Percentiles rank a stretch among this genome's conserved stretches.
phyloP scores from a whole-genome alignment of 2,329 filamentous ascomycete genomes.

The Penicillium brevicompactum region DNA sequence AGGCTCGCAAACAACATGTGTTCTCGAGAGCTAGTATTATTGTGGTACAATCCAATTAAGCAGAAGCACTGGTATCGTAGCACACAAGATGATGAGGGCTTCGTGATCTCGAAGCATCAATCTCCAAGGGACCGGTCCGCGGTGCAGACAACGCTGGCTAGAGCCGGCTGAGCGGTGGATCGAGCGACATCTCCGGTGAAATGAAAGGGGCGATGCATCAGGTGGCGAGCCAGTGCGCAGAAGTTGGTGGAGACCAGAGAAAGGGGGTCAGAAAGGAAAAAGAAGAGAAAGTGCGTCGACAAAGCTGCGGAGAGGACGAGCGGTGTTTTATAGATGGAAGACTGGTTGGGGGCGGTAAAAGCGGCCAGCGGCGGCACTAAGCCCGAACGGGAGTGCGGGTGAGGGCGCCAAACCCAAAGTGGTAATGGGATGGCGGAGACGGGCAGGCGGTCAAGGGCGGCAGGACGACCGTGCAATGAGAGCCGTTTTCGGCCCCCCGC shows the following conservation, averaged over 20 bases:
- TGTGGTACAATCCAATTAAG: not conserved
- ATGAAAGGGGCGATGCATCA: slow-evolving; percentile 15
- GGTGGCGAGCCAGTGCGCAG: slow-evolving; percentile 11
- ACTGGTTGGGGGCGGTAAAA: slow-evolving; percentile 19
- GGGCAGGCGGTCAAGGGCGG: slow-evolving; percentile 21
- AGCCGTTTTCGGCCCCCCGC: slow-evolving; percentile 25
- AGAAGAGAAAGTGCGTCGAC: slow-evolving; percentile 27
- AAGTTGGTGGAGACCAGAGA: slow-evolving; percentile 1
- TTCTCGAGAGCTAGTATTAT: slow-evolving; percentile 3
- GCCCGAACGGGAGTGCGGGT: slow-evolving; percentile 14
- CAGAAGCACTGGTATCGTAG: too few species aligned
- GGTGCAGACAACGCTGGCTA: not conserved
- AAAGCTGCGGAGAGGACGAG: slow-evolving; percentile 18
- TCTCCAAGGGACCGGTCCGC: not conserved
- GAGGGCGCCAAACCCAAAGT: slow-evolving; percentile 14
- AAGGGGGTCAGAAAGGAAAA: slow-evolving; percentile 13
- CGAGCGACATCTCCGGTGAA: slow-evolving; percentile 10
- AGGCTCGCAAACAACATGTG: not conserved
- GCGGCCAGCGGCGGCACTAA: slow-evolving; percentile 20
- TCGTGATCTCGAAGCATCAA: not conserved
- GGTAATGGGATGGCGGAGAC: slow-evolving; percentile 14
- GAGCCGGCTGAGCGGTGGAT: not conserved
- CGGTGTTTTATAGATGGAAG: slow-evolving; percentile 30
- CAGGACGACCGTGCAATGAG: slow-evolving; percentile 20
- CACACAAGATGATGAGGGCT: slow-evolving; percentile 1